A percentile compares a stretch with the other conserved stretches of the same genome.
Conservation (phyloP, 2,329 filamentous ascomycete genomes). For the Aureobasidium uvarum region DNA sequence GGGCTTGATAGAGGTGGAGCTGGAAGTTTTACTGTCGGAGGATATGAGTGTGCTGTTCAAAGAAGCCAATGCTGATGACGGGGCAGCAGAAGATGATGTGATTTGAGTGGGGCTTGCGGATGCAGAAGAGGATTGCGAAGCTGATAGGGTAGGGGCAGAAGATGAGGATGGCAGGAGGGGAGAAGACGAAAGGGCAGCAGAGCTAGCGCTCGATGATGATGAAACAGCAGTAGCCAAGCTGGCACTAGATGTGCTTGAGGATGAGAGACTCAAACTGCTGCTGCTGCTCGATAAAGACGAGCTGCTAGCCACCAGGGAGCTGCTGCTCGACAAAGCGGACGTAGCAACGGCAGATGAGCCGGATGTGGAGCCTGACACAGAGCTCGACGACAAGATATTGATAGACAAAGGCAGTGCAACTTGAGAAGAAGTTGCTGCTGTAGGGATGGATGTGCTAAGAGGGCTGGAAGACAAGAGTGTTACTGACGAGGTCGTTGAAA, state of each 20-base stretch:
- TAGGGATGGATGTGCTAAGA: slow-evolving; percentile 11
- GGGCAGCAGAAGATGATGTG: background rate
- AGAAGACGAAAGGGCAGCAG: background rate
- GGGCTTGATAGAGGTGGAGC: background rate
- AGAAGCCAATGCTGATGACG: background rate
- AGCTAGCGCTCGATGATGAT: background rate
- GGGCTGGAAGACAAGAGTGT: background rate
- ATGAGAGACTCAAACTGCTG: background rate
- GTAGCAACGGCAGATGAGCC: background rate
- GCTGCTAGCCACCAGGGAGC: background rate
- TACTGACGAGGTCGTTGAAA: slow-evolving; percentile 21
- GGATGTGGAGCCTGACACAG: background rate
- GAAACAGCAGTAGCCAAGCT: background rate
- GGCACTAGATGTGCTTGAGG: background rate
- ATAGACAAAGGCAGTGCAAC: slow-evolving; percentile 5
- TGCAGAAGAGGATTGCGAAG: background rate
- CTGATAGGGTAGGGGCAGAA: background rate
- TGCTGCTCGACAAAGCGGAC: background rate
- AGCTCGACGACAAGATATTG: background rate
- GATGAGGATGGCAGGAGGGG: background rate
- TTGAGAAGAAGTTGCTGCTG: background rate
- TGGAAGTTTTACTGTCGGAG: slow-evolving; percentile 3
- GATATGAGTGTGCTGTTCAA: slow-evolving; percentile 21
- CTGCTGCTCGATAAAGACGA: background rate
- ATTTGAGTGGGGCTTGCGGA: background rate